Evolutionary conservation across 805 yeast genomes (phyloP), one percentile per base, ranked within the genome.

Genomic region (Ogataea philodendri): DNA sequence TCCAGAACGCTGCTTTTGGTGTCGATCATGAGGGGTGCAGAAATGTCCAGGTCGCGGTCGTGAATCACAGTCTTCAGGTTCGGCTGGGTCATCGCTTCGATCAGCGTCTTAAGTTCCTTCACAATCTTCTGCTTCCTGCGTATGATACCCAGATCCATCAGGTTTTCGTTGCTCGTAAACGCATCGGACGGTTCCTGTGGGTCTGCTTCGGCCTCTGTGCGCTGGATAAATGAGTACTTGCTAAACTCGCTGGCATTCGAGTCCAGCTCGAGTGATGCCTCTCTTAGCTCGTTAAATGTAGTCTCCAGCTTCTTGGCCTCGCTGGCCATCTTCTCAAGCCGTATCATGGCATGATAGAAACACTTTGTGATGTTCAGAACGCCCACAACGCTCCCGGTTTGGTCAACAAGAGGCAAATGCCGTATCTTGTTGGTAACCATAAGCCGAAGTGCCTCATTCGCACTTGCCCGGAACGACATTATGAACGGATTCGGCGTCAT

Each of bases 301-400:
- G 33, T 39, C 35, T 57, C 55, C 22, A 59, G 36, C 36, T 59
- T 62, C 28, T 55, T 49, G 3, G 70, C 67, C 37, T 65, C 67
- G 15, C 47, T 41, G 1, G 70, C 52, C 43, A 69, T 60, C 30
- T 63, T 60, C 42, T 69, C 73, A 16, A 69, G 46, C 30, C 68
- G 49, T 3, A 62, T 48, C 67, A 69, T 63, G 0, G 71, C 73
- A 42, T 69, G 71, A 36, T 68, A 66, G 46, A 68, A 69, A 30
- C 74, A 69, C 32, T 67, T 59, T 4, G 73, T 69, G 21, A 69
- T 68, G 47, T 69, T 70, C 17, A 69, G 48, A 9, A 69, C 61
- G 2, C 72, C 73, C n/a, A 59, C 62, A 20, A 68, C 69, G 6
- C 44, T 26, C 3, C 60, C 63, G 8, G 28, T 31, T 14, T 55